These are phyloP conservation scores for Starmerella geochares DNA, from an alignment of 805 yeast species.

Conservation along the genomic window DNA sequence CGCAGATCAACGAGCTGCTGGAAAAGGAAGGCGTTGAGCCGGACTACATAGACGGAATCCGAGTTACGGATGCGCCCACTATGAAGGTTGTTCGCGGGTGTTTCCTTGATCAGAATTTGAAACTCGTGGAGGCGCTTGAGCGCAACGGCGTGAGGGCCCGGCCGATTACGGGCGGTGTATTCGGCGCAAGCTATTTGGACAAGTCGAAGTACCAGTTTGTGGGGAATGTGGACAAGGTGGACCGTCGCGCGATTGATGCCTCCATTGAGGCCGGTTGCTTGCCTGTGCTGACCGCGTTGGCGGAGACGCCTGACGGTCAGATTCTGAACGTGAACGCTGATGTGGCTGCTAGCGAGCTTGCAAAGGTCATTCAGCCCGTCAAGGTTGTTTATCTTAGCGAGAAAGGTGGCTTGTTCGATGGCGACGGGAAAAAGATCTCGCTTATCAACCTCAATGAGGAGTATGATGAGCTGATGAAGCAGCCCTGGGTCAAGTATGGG, in stretches of 20 bases:
- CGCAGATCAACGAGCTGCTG: slow-evolving; percentile 88
- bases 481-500: slow-evolving; percentile 98
- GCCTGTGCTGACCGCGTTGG: slow-evolving; percentile 91
- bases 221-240: slow-evolving; percentile 77
- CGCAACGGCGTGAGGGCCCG: slow-evolving; percentile 95
- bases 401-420: slow-evolving; percentile 94
- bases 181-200: slow-evolving; percentile 84
- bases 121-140: slow-evolving; percentile 90
- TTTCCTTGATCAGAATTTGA: slow-evolving; percentile 88
- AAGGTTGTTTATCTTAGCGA: slow-evolving; percentile 94
- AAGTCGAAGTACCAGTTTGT: slow-evolving; percentile 84
- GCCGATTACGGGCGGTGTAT: slow-evolving; percentile 97
- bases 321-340: slow-evolving; percentile 96
- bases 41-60: slow-evolving; percentile 87
- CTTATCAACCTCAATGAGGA: slow-evolving; percentile 93
- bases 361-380: slow-evolving; percentile 91
- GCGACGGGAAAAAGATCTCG: slow-evolving; percentile 79
- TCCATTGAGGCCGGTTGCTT: slow-evolving; percentile 92
- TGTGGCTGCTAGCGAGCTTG: slow-evolving; percentile 97
- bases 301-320: slow-evolving; percentile 95
- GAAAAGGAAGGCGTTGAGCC: slow-evolving; percentile 95
- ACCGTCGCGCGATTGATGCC: slow-evolving; percentile 84
- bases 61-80: slow-evolving; percentile 88
- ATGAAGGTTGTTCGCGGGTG: slow-evolving; percentile 95
- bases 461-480: slow-evolving; percentile 78